A percentile compares a stretch with the other conserved stretches of the same genome.
phyloP scores from a whole-genome alignment of 208 protist species.

The Leishmania aethiopica region DNA sequence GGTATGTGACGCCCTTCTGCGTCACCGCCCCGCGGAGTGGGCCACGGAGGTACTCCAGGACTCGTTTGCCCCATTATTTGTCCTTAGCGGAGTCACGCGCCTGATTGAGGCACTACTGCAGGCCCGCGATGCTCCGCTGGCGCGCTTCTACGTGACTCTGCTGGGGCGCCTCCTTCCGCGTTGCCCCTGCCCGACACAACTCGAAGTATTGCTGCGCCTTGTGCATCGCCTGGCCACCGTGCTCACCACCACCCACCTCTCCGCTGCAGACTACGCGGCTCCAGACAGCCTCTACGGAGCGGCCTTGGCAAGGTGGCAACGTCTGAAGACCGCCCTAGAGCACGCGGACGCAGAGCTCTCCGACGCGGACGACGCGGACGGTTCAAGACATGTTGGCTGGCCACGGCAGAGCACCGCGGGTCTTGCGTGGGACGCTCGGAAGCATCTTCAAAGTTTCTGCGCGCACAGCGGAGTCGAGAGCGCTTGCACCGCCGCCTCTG shows the following conservation, averaged over 20 bases:
- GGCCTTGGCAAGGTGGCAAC: conserved; percentile 9
- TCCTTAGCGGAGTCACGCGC: conserved; percentile 33
- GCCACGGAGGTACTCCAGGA: conserved; percentile 39
- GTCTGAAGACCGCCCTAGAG: conserved; percentile 6
- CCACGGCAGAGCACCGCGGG: not conserved
- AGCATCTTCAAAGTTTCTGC: not conserved
- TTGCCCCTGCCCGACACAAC: conserved; percentile 32
- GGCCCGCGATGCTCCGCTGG: conserved; percentile 56
- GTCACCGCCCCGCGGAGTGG: conserved; percentile 26
- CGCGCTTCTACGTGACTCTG: conserved; percentile 50
- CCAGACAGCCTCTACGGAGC: conserved; percentile 6
- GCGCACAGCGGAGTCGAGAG: not conserved
- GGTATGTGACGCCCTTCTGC: conserved; percentile 40
- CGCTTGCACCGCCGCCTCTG: not conserved
- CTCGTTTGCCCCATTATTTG: conserved; percentile 37
- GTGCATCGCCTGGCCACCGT: conserved; percentile 37
- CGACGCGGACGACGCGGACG: not conserved
- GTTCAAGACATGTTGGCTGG: not conserved
- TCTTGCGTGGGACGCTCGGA: conserved; percentile 3
- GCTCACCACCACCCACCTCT: conserved; percentile 19
- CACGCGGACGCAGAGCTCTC: not conserved
- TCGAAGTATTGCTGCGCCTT: conserved; percentile 35
- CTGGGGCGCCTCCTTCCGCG: conserved; percentile 40
- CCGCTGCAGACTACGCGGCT: conserved; percentile 6
- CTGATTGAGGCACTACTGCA: conserved; percentile 34